Evolutionary conservation across 2,329 filamentous ascomycete genomes (phyloP), one percentile per base, ranked within the genome.

Genomic region (Mycosphaerelloides madeirae): DNA sequence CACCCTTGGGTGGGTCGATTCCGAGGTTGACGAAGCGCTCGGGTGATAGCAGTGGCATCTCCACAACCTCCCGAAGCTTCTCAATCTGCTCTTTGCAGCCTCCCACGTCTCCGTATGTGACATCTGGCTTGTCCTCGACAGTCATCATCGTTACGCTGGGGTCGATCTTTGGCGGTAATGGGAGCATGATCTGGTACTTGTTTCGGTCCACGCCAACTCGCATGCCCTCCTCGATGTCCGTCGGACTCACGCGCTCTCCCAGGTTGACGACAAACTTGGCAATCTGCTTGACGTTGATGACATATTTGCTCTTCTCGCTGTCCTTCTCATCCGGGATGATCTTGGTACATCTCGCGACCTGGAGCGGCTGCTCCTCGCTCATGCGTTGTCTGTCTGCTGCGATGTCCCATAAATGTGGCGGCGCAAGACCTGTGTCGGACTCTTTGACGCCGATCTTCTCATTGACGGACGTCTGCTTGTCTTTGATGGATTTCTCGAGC

Each of bases 91-190:
- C 93, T 72, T 98, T 98, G 80, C 90, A 97, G 44, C 93, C 93
- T 71, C 93, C 93, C 31, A 98, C 91, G 74, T 98, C 93, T 59
- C 93, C 93, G 61, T 98, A 98, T 52, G 93, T 98, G 50, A 98
- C 93, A 68, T 98, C 93, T 13, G 93, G 93, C 77, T 98, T 98
- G 74, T 98, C 93, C 75, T 98, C 93, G 54, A 98, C 93, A 39
- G 93, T 97, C 93, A 98, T 98, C 93, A 98, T 98, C 31, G 93
- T 98, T 56, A 98, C 93, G 58, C 87, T 95, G 42, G 93, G 91
- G 64, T 98, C 93, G 73, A 98, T 98, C 78, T 97, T 98, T 29
- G 93, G 93, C 33, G 93, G 93, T 43, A 98, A 74, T 29, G 93
- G 93, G 37, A 98, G 78, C 68, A 98, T 83, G 62, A 98, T 98